A percentile compares a stretch with the other conserved stretches of the same genome.
These are phyloP conservation scores for Eimeria sp. DNA, from an alignment of 169 alveolate species.

Conservation along the genomic window DNA sequence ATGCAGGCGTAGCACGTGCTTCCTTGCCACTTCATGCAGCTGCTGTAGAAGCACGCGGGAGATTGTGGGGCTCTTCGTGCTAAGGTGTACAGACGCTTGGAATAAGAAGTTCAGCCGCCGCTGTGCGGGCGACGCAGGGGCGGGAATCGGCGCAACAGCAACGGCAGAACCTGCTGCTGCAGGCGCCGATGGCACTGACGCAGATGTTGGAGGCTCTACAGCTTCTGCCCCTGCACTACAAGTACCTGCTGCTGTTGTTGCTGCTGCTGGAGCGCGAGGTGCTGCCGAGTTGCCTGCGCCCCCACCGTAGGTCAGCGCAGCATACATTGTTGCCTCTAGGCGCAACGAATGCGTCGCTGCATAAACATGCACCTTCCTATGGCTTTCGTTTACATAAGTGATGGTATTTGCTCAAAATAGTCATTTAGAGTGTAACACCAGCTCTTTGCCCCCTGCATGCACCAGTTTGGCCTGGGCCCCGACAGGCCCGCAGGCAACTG, in stretches of 20 bases:
- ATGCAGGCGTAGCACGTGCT: conserved; percentile 59
- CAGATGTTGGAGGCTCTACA: neutral
- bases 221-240: neutral
- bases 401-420: neutral
- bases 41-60: conserved; percentile 56
- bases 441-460: neutral
- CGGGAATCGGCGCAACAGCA: neutral
- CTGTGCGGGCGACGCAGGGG: conserved; percentile 49
- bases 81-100: conserved; percentile 69
- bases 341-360: neutral
- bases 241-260: neutral
- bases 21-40: conserved; percentile 45
- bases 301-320: neutral
- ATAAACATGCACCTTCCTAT: neutral
- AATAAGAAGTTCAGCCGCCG: conserved; percentile 61
- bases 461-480: neutral
- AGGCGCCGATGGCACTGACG: neutral
- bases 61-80: conserved; percentile 43
- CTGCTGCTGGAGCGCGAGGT: neutral
- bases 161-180: neutral
- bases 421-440: neutral
- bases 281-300: conserved; percentile 2
- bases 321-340: neutral
- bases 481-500: neutral
- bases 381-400: neutral